Base-by-base conservation (phyloP, 192 early-diverging fungal genomes). In the Backusella australiensis region DNA sequence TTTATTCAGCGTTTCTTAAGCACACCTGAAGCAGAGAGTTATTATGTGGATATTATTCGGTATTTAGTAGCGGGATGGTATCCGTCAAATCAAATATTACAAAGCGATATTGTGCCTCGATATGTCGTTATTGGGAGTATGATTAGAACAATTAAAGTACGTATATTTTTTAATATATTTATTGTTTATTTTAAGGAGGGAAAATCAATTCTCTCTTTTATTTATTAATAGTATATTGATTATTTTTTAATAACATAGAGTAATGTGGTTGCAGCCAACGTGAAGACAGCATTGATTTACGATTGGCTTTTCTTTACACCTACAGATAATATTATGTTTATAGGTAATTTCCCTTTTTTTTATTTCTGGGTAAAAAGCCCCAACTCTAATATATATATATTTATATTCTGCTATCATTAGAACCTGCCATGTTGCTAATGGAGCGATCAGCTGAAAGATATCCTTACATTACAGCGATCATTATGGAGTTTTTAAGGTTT, bases 251-350 rank as follows among this genome's bases (percentile, higher is more conserved):
- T 6, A 41, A 19, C 32, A 53, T 77, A 90, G 77, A 89, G 88
- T 44, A 83, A 84, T 67, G 87, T 89, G 0, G 82, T 86, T 0
- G 90, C 90, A 4, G 81, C 90, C 17, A 90, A 91, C 72, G 89
- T 89, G 46, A 94, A 94, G 52, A 83, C 92, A 21, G 93, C 94
- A 12, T 73, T 95, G 39, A 91, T 93, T 65, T 92, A 89, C 68
- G 94, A 95, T 76, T 95, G 94, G 94, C 77, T 95, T 21, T 92
- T 91, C 63, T 95, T 87, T 72, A 86, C 88, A 29, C 85, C 90
- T 6, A n/a, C 67, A 12, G 92, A 94, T 67, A 91, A 84, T 71
- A 90, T 95, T 34, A 95, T 95, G 94, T 83, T 83, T 52, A 88
- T 90, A 46, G 88, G 88, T 86, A 85, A 52, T 67, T 41, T 32